A percentile compares a stretch with the other conserved stretches of the same genome.
These are phyloP conservation scores for Beauveria medogensis DNA, from an alignment of 2,329 filamentous ascomycete species.

Conservation along the genomic window DNA sequence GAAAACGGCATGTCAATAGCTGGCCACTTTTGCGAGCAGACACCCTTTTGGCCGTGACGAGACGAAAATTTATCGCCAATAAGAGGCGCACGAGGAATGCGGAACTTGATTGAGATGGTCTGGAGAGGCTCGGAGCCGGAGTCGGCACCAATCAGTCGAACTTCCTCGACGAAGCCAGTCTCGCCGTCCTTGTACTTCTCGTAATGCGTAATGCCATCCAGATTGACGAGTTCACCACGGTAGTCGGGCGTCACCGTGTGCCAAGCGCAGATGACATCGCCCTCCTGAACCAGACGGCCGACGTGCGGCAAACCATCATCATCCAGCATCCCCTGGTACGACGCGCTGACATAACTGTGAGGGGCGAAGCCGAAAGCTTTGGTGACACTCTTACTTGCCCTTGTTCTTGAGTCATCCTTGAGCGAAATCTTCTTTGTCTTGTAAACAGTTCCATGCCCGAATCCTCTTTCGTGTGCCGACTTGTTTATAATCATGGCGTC, in stretches of 20 bases:
- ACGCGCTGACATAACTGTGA: slow-evolving; percentile 60
- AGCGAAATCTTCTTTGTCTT: slow-evolving; percentile 91
- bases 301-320: slow-evolving; percentile 80
- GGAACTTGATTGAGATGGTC: slow-evolving; percentile 85
- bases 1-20: slow-evolving; percentile 91
- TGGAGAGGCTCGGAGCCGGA: slow-evolving; percentile 76
- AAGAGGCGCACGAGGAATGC: slow-evolving; percentile 79
- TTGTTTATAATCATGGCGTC: slow-evolving; percentile 99
- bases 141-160: slow-evolving; percentile 82
- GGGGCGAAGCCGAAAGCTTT: slow-evolving; percentile 92
- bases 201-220: slow-evolving; percentile 77
- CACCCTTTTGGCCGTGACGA: slow-evolving; percentile 96
- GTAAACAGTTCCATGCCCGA: slow-evolving; percentile 93
- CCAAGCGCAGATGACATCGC: slow-evolving; percentile 81
- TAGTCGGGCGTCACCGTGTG: slow-evolving; percentile 80
- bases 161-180: slow-evolving; percentile 82
- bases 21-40: slow-evolving; percentile 93
- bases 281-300: slow-evolving; percentile 68
- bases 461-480: slow-evolving; percentile 89
- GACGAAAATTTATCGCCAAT: slow-evolving; percentile 99
- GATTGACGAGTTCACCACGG: slow-evolving; percentile 70
- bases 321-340: slow-evolving; percentile 67
- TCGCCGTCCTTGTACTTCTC: slow-evolving; percentile 94
- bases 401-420: slow-evolving; percentile 65
- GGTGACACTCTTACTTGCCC: slow-evolving; percentile 59